Conservation (phyloP, 1,284 basidiomycete species). For the Moniliophthora roreri region DNA sequence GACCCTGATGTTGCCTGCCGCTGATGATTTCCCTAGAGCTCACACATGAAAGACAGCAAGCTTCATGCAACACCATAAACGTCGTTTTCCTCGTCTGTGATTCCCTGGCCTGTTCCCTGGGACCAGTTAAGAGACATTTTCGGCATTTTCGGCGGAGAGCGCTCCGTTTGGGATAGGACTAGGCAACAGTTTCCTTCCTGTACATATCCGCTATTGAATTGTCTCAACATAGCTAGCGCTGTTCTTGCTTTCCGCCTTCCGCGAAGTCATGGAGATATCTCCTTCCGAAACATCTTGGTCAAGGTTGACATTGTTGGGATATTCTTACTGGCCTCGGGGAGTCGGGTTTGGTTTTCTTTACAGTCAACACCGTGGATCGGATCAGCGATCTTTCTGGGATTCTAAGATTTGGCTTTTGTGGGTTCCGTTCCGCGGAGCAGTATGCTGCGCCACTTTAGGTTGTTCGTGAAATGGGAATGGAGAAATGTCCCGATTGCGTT, state of each 20-base stretch:
- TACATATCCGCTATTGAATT: too few species aligned
- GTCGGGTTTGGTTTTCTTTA: slow-evolving; percentile 25
- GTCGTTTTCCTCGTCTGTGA: slow-evolving; percentile 31
- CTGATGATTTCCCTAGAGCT: slow-evolving; percentile 27
- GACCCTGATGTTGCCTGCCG: too few species aligned
- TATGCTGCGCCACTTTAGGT: slow-evolving; percentile 23
- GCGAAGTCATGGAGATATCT: slow-evolving; percentile 13
- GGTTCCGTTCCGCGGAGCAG: slow-evolving; percentile 25
- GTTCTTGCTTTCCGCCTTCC: slow-evolving; percentile 25
- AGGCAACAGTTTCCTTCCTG: slow-evolving; percentile 15
- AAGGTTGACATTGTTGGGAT: slow-evolving; percentile 28
- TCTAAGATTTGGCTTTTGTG: slow-evolving; percentile 25
- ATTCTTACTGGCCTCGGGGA: slow-evolving; percentile 22
- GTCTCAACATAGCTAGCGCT: slow-evolving; percentile 26
- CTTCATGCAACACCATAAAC: slow-evolving; percentile 33
- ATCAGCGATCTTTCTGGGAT: slow-evolving; percentile 27
- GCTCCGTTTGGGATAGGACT: slow-evolving; percentile 31
- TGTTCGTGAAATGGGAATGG: slow-evolving; percentile 30
- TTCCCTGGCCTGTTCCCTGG: slow-evolving; percentile 30
- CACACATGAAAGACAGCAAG: slow-evolving; percentile 32
- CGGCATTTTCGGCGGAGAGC: slow-evolving; percentile 35
- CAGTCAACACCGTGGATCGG: slow-evolving; percentile 30
- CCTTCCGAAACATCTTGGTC: slow-evolving; percentile 19
- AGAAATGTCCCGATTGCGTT: slow-evolving; percentile 33
- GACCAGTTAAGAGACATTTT: slow-evolving; percentile 27